A percentile compares a stretch with the other conserved stretches of the same genome.
These are phyloP conservation scores for Elaeis oleifera DNA, from an alignment of 202 grass and related monocot species.

Conservation along the genomic window DNA sequence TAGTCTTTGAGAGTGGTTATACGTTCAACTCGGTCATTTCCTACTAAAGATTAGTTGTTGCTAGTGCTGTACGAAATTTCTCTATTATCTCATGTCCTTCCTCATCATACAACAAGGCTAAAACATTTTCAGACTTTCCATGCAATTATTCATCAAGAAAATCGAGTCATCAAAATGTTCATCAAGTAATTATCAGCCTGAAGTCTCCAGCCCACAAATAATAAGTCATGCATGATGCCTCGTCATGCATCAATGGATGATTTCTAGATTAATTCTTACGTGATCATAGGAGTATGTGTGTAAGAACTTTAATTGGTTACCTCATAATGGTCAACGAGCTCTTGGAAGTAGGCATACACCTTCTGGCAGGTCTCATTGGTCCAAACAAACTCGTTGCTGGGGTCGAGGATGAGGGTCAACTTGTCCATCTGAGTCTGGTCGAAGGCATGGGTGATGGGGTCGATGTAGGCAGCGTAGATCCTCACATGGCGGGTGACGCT, in stretches of 20 bases:
- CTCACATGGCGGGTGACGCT: slow-evolving; percentile 73
- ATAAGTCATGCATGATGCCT: too few relatives aligned
- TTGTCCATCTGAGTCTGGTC: slow-evolving; percentile 98
- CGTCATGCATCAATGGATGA: neutral
- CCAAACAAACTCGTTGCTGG: slow-evolving; percentile 81
- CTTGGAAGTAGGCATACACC: slow-evolving; percentile 87
- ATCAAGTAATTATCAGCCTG: too few relatives aligned
- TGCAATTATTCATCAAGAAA: too few relatives aligned
- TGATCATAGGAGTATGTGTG: neutral
- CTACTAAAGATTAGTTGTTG: too few relatives aligned
- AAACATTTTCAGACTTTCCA: too few relatives aligned
- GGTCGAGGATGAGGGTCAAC: slow-evolving; percentile 86
- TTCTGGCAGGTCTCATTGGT: slow-evolving; percentile 62
- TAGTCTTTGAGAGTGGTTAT: too few relatives aligned
- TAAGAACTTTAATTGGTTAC: slow-evolving; percentile 19
- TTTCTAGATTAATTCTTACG: slow-evolving; percentile 6
- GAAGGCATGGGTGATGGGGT: slow-evolving; percentile 75
- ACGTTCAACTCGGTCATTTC: too few relatives aligned
- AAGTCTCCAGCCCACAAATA: too few relatives aligned
- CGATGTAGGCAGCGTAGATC: slow-evolving; percentile 96
- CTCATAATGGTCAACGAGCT: slow-evolving; percentile 86
- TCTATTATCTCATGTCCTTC: too few relatives aligned
- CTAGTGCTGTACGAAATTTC: too few relatives aligned
- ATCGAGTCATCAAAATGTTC: too few relatives aligned
- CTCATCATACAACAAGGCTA: too few relatives aligned